A percentile compares a stretch with the other conserved stretches of the same genome.
phyloP scores from a whole-genome alignment of 2,329 filamentous ascomycete genomes.

The Camillea tinctor region DNA sequence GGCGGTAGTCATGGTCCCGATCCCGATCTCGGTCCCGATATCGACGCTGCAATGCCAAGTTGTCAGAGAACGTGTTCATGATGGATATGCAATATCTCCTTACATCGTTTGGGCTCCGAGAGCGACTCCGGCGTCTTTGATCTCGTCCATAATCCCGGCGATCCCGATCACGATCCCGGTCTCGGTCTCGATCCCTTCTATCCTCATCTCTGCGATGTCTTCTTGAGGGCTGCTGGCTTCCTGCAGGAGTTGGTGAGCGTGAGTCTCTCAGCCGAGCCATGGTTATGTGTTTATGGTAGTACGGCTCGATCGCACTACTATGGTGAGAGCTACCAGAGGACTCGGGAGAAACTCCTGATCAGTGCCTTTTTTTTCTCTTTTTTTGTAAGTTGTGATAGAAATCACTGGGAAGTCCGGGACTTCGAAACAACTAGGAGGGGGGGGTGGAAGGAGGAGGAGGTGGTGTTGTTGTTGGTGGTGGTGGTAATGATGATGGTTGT shows the following conservation, averaged over 20 bases:
- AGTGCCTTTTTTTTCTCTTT: too few species aligned
- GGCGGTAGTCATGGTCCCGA: slow-evolving; percentile 58
- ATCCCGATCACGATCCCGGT: slow-evolving; percentile 47
- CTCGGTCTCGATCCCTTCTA: slow-evolving; percentile 53
- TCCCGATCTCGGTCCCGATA: slow-evolving; percentile 54
- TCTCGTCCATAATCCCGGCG: slow-evolving; percentile 47
- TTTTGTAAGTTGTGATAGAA: slow-evolving; percentile 19
- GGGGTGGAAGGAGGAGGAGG: neutral
- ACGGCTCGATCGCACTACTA: slow-evolving; percentile 36
- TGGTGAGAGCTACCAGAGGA: slow-evolving; percentile 37
- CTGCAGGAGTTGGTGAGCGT: slow-evolving; percentile 92
- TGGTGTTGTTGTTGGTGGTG: neutral
- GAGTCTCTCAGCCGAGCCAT: slow-evolving; percentile 67
- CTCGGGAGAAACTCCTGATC: slow-evolving; percentile 28
- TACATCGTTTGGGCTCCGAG: slow-evolving; percentile 62
- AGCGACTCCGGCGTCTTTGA: slow-evolving; percentile 52
- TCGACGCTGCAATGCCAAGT: slow-evolving; percentile 48
- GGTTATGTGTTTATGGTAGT: slow-evolving; percentile 28
- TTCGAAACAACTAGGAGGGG: slow-evolving; percentile 4
- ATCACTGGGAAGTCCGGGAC: slow-evolving; percentile 13
- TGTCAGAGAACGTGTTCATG: slow-evolving; percentile 40
- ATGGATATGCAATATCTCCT: slow-evolving; percentile 35
- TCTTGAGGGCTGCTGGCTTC: slow-evolving; percentile 74
- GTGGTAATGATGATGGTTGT: neutral
- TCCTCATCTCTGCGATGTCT: slow-evolving; percentile 63